phyloP scores from a whole-genome alignment of 768 basidiomycete species.

The Strobilomyces echinocephalus region DNA sequence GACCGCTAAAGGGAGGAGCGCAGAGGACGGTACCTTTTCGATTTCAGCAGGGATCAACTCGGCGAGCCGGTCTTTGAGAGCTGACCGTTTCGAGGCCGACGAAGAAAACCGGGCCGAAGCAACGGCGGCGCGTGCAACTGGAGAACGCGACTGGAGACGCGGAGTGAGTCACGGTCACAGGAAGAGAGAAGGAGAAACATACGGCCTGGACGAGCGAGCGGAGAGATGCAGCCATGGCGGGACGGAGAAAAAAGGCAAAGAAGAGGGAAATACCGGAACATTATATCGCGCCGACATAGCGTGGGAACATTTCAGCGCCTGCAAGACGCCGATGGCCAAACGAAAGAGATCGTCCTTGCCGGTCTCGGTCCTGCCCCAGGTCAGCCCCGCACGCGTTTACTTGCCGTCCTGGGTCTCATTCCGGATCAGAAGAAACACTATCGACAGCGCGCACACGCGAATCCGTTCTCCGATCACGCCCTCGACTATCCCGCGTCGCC shows the following conservation, averaged over 20 bases:
- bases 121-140: slow-evolving; percentile 38
- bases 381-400: slow-evolving; percentile 15
- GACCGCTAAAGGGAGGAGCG: background rate
- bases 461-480: slow-evolving; percentile 83
- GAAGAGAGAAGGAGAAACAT: slow-evolving; percentile 14
- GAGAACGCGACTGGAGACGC: slow-evolving; percentile 44
- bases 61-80: slow-evolving; percentile 88
- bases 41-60: slow-evolving; percentile 88
- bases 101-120: slow-evolving; percentile 59
- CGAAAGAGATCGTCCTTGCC: slow-evolving; percentile 20
- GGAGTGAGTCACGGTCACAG: background rate
- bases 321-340: slow-evolving; percentile 18
- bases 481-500: slow-evolving; percentile 85
- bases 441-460: slow-evolving; percentile 78
- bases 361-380: slow-evolving; percentile 45
- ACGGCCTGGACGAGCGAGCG: slow-evolving; percentile 36
- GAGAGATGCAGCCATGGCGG: slow-evolving; percentile 42
- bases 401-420: background rate
- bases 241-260: slow-evolving; percentile 5
- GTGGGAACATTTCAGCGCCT: slow-evolving; percentile 8
- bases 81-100: slow-evolving; percentile 58
- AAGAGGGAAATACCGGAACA: slow-evolving; percentile 26
- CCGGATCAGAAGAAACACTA: slow-evolving; percentile 71
- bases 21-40: slow-evolving; percentile 31
- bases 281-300: slow-evolving; percentile 1